Percentiles rank a stretch among this genome's conserved stretches.
phyloP scores from a whole-genome alignment of 2,329 filamentous ascomycete species.

The Trichoderma lentiforme region DNA sequence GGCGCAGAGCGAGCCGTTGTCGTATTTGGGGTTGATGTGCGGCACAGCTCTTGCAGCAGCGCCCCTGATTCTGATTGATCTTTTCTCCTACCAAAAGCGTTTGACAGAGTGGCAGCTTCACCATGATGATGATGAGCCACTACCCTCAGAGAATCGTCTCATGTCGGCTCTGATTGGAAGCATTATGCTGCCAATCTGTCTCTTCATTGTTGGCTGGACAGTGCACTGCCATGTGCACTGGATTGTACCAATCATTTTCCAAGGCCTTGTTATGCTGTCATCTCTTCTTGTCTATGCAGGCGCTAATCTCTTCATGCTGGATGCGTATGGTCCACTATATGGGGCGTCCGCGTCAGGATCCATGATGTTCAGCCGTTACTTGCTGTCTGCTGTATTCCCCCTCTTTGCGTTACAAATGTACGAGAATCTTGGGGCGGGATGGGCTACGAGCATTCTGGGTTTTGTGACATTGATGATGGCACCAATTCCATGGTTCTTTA shows the following conservation, averaged over 20 bases:
- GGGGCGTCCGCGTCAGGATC: slow-evolving; percentile 28
- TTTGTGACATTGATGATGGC: slow-evolving; percentile 38
- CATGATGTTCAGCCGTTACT: slow-evolving; percentile 39
- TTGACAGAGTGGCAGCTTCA: slow-evolving; percentile 45
- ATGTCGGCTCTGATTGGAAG: slow-evolving; percentile 60
- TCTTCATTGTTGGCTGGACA: slow-evolving; percentile 71
- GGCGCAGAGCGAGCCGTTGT: slow-evolving; percentile 56
- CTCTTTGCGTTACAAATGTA: slow-evolving; percentile 38
- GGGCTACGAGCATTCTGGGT: slow-evolving; percentile 42
- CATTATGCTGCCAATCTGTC: slow-evolving; percentile 57
- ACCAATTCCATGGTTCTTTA: slow-evolving; percentile 35
- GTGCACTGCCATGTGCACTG: slow-evolving; percentile 25
- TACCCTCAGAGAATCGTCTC: slow-evolving; percentile 63
- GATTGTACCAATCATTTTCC: slow-evolving; percentile 27
- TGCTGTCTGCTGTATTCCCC: slow-evolving; percentile 59
- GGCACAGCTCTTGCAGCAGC: slow-evolving; percentile 56
- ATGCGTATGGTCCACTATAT: slow-evolving; percentile 29
- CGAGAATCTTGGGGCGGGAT: slow-evolving; percentile 38
- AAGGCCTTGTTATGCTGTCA: slow-evolving; percentile 26
- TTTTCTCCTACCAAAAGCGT: slow-evolving; percentile 52
- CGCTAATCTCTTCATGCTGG: slow-evolving; percentile 29
- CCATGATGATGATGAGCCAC: slow-evolving; percentile 46
- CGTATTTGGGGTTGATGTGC: slow-evolving; percentile 66
- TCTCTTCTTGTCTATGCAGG: slow-evolving; percentile 30
- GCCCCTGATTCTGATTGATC: slow-evolving; percentile 45